Base-by-base conservation (phyloP, 1,139 yeast genomes). In the Yamadazyma songkhlaensis region DNA sequence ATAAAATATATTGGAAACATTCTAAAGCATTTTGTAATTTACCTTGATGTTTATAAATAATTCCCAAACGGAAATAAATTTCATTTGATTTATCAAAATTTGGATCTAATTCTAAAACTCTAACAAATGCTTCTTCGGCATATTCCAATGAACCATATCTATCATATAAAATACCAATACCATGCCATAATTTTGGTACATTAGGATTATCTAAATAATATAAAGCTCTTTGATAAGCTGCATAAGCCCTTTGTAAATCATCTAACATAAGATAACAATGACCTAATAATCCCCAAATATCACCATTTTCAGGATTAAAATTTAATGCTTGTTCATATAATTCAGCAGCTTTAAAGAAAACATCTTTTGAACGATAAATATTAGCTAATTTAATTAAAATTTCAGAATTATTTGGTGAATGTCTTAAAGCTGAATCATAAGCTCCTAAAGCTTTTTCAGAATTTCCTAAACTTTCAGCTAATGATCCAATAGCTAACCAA, bases 141-240 rank as follows among this genome's bases (percentile, higher is more conserved):
- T 90, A 92, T 61, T 90, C 97, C 50, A 90, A 69, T 7, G 96
- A 86, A 11, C 97, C 98, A 59, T 92, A 92, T 37, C 98, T 74
- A 60, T 92, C 98, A 60, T 92, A 92, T 44, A 92, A 71, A 44
- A 92, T 92, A 29, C 98, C 98, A 50, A 92, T 92, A 0, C 98
- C 98, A 60, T 92, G 97, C 97, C 98, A 92, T 50, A 90, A 76
- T 59, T 89, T 89, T 38, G 98, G 97, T 35, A 90, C 97, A 51
- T 89, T 88, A 35, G 97, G 95, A 56, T 92, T 90, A 47, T 87
- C 89, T 58, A 90, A 67, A 57, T 89, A 92, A 59, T 87, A 84
- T 41, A 92, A 71, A 1, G 98, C 97, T 57, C 95, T 88, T 65
- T 92, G 98, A 63, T 92, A 92, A 9, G 97, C 96, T 34, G 92